Conservation (phyloP, 2,329 filamentous ascomycete species). For the Colletotrichum theobromicola region DNA sequence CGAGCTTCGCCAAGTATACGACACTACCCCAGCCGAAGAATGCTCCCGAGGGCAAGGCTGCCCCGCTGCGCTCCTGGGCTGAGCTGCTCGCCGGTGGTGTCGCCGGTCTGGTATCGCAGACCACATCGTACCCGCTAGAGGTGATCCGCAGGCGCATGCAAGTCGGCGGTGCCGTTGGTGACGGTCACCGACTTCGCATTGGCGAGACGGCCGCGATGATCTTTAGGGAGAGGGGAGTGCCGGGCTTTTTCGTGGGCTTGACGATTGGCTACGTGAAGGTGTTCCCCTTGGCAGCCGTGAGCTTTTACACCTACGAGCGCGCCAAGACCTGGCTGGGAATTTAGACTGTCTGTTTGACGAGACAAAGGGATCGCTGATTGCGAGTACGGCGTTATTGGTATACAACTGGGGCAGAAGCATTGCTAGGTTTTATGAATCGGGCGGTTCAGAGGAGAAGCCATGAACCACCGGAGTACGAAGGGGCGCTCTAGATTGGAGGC, state of each 20-base stretch:
- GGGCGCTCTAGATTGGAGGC: constrained; percentile 6
- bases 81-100: constrained; percentile 85
- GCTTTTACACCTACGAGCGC: constrained; percentile 71
- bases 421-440: constrained; percentile 3
- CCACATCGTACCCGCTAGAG: constrained; percentile 90
- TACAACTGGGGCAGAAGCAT: constrained; percentile 15
- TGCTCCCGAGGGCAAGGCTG: constrained; percentile 63
- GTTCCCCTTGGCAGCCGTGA: constrained; percentile 81
- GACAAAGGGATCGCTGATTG: background rate
- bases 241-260: constrained; percentile 90
- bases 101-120: constrained; percentile 89
- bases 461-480: background rate
- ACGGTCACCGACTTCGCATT: constrained; percentile 80
- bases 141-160: constrained; percentile 94
- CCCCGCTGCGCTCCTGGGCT: constrained; percentile 82
- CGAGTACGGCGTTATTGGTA: constrained; percentile 15
- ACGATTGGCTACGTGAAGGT: constrained; percentile 96
- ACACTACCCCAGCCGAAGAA: constrained; percentile 69
- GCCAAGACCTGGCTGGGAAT: constrained; percentile 70
- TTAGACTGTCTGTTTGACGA: constrained; percentile 33
- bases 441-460: background rate
- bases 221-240: constrained; percentile 73
- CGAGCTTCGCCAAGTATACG: constrained; percentile 72
- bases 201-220: constrained; percentile 80
- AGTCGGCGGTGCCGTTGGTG: constrained; percentile 91